These are phyloP conservation scores for Plenodomus biglobosus DNA, from an alignment of 2,329 filamentous ascomycete genomes.

Conservation along the genomic window DNA sequence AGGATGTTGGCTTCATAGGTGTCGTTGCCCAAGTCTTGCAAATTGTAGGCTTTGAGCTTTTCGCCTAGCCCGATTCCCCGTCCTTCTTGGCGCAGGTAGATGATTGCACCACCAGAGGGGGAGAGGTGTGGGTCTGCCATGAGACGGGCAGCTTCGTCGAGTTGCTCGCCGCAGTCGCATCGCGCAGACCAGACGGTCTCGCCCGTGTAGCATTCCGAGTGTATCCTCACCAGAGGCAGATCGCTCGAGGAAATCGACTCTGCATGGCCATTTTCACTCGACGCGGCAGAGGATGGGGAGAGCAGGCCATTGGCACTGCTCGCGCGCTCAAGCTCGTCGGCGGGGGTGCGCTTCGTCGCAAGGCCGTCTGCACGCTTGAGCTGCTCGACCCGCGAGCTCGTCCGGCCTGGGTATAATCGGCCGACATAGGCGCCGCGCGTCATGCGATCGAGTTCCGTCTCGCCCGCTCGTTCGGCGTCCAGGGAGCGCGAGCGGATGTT, in stretches of 20 bases:
- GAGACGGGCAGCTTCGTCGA: conserved; percentile 90
- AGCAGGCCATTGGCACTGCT: conserved; percentile 13
- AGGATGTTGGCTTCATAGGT: conserved; percentile 95
- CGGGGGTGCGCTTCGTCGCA: conserved; percentile 21
- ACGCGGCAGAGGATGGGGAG: conserved; percentile 23
- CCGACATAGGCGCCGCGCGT: conserved; percentile 92
- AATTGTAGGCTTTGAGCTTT: conserved; percentile 96
- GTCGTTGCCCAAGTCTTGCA: conserved; percentile 95
- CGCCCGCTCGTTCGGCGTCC: conserved; percentile 70
- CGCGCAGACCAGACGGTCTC: conserved; percentile 98
- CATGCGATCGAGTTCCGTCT: conserved; percentile 89
- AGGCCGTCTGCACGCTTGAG: conserved; percentile 44
- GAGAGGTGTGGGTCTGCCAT: conserved; percentile 72
- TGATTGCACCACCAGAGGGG: conserved; percentile 78
- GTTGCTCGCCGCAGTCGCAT: conserved; percentile 96
- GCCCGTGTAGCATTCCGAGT: conserved; percentile 97
- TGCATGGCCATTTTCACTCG: conserved; percentile 33
- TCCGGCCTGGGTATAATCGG: conserved; percentile 80
- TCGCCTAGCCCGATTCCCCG: conserved; percentile 92
- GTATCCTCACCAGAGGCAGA: conserved; percentile 84
- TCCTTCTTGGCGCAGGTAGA: conserved; percentile 94
- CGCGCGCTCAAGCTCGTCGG: conserved; percentile 3
- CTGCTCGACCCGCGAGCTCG: conserved; percentile 67
- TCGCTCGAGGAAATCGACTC: conserved; percentile 34
- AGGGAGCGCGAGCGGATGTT: conserved; percentile 73